Evolutionary conservation across 75 land plant genomes (phyloP).

Genomic region (Cryptomeria japonica): DNA sequence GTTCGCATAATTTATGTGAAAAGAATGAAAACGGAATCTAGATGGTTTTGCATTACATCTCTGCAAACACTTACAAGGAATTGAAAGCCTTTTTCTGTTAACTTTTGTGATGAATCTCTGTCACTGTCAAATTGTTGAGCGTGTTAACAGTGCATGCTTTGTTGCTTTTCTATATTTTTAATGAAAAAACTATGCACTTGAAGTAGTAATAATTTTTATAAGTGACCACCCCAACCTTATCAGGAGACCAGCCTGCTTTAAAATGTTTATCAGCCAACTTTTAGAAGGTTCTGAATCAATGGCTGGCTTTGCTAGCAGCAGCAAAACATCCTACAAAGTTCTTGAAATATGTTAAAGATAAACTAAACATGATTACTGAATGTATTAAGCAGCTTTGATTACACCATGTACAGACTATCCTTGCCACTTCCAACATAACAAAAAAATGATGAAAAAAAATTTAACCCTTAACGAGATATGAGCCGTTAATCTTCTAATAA

Average conservation of each 20-base stretch:
- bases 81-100: conserved; percentile 4
- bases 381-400: neutral
- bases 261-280: neutral
- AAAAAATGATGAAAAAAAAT: neutral
- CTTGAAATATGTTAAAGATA: neutral
- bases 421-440: neutral
- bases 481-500: neutral
- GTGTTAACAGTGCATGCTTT: neutral
- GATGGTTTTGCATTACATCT: neutral
- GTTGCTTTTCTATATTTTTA: neutral
- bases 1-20: neutral
- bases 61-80: conserved; percentile 4
- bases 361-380: neutral
- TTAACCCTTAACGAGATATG: neutral
- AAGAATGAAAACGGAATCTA: neutral
- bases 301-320: neutral
- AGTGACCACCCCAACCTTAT: neutral
- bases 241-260: neutral
- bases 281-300: neutral
- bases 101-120: neutral
- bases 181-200: neutral
- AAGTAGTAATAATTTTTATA: neutral
- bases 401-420: neutral
- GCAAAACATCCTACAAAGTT: neutral
- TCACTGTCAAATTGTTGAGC: neutral